phyloP scores from a whole-genome alignment of 768 basidiomycete species.

The Nidularia pulvinata region DNA sequence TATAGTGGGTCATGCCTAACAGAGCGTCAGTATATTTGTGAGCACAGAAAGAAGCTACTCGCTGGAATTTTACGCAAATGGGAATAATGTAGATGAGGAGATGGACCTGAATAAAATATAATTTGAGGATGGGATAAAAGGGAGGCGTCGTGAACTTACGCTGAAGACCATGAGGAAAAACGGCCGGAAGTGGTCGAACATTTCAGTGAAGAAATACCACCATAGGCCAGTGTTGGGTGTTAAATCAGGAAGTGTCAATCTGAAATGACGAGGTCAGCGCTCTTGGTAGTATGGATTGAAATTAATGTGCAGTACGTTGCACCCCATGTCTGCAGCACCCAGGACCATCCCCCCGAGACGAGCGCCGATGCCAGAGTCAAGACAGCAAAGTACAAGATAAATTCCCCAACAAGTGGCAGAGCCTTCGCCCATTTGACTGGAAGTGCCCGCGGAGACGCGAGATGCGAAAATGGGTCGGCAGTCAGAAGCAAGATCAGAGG shows the following conservation, averaged over 20 bases:
- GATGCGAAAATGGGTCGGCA: constrained; percentile 59
- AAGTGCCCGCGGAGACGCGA: constrained; percentile 59
- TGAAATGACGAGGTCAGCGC: constrained; percentile 22
- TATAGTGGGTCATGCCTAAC: constrained; percentile 83
- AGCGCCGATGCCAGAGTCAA: constrained; percentile 54
- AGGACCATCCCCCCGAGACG: constrained; percentile 59
- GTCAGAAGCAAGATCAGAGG: constrained; percentile 69
- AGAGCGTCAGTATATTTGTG: background rate
- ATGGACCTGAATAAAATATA: constrained; percentile 66
- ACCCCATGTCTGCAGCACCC: constrained; percentile 85
- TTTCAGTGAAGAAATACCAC: constrained; percentile 99
- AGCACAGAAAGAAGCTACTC: constrained; percentile 14
- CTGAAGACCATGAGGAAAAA: constrained; percentile 97
- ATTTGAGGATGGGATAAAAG: background rate
- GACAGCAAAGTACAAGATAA: constrained; percentile 42
- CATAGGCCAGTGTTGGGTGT: constrained; percentile 94
- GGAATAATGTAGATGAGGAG: constrained; percentile 82
- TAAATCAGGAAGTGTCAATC: constrained; percentile 82
- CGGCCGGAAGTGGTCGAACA: constrained; percentile 97
- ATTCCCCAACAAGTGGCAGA: constrained; percentile 45
- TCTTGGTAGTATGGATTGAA: background rate
- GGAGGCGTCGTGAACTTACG: constrained; percentile 40
- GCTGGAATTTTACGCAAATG: constrained; percentile 89
- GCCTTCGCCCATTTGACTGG: constrained; percentile 20
- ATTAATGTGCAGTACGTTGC: constrained; percentile 57